Evolutionary conservation across 2,329 filamentous ascomycete species (phyloP).

Genomic region (Cercospora nicotianae): DNA sequence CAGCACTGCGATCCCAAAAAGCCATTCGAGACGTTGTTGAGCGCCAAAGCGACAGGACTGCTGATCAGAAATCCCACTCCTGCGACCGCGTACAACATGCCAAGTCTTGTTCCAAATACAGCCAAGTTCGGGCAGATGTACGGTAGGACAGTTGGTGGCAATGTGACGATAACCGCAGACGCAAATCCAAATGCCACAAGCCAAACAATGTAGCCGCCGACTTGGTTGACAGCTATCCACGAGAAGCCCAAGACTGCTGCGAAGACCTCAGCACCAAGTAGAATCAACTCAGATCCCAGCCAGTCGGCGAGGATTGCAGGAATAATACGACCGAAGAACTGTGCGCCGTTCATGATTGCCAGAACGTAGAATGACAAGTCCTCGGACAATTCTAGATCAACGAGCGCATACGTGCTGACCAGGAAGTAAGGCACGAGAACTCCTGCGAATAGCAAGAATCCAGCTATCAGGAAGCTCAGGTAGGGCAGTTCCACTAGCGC

Average conservation of each 20-base stretch:
- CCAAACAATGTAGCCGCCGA: slow-evolving; percentile 41
- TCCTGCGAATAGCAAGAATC: slow-evolving; percentile 45
- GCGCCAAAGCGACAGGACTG: not conserved
- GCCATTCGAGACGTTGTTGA: not conserved
- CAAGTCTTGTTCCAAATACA: slow-evolving; percentile 48
- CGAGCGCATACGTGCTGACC: slow-evolving; percentile 53
- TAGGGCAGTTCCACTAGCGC: slow-evolving; percentile 41
- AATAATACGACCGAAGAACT: slow-evolving; percentile 48
- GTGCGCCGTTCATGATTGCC: slow-evolving; percentile 64
- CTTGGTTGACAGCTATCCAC: slow-evolving; percentile 37
- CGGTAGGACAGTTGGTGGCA: slow-evolving; percentile 45
- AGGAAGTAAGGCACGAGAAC: slow-evolving; percentile 52
- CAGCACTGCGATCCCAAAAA: slow-evolving; percentile 7
- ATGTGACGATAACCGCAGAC: slow-evolving; percentile 43
- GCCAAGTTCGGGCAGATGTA: slow-evolving; percentile 43
- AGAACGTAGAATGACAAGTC: slow-evolving; percentile 38
- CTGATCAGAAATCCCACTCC: slow-evolving; percentile 6
- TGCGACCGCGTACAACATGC: slow-evolving; percentile 41
- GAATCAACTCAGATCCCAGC: slow-evolving; percentile 52
- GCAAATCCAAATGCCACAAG: slow-evolving; percentile 48
- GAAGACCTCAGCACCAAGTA: slow-evolving; percentile 49
- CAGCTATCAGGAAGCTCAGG: slow-evolving; percentile 1
- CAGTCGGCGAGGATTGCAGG: slow-evolving; percentile 47
- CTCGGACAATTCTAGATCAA: slow-evolving; percentile 34
- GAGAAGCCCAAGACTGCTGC: slow-evolving; percentile 52